These are phyloP conservation scores for Paraglomus brasilianum DNA, from an alignment of 192 early-diverging fungal species.

Conservation along the genomic window DNA sequence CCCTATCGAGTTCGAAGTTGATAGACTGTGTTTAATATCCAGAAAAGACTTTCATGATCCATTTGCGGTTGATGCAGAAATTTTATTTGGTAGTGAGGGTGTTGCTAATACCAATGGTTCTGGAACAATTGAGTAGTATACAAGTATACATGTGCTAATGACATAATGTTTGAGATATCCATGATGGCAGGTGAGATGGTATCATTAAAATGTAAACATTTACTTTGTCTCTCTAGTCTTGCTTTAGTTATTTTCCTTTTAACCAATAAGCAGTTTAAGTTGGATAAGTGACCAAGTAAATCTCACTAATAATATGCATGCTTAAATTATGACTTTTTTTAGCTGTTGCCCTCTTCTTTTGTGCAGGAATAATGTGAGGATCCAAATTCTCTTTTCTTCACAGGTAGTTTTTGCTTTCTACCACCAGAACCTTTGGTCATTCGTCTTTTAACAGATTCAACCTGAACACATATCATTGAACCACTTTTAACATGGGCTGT, in stretches of 20 bases:
- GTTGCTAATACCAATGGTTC: too few species aligned
- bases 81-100: background rate
- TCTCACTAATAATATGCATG: too few species aligned
- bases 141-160: too few species aligned
- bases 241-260: too few species aligned
- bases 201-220: too few species aligned
- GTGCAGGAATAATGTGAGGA: background rate
- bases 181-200: too few species aligned
- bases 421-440: background rate
- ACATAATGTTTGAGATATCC: too few species aligned
- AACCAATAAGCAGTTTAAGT: too few species aligned
- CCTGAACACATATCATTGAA: background rate
- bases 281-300: too few species aligned
- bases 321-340: too few species aligned
- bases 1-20: slow-evolving; percentile 3
- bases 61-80: background rate
- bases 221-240: too few species aligned
- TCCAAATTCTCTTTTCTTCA: background rate
- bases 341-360: background rate
- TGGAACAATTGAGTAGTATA: too few species aligned
- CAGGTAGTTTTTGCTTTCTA: background rate
- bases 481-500: background rate
- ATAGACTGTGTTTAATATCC: background rate
- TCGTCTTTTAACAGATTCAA: background rate
- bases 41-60: slow-evolving; percentile 16